Percentiles rank a stretch among this genome's conserved stretches.
Evolutionary conservation across 148 eudicot species (phyloP).

Genomic region (Diospyros kaki): DNA sequence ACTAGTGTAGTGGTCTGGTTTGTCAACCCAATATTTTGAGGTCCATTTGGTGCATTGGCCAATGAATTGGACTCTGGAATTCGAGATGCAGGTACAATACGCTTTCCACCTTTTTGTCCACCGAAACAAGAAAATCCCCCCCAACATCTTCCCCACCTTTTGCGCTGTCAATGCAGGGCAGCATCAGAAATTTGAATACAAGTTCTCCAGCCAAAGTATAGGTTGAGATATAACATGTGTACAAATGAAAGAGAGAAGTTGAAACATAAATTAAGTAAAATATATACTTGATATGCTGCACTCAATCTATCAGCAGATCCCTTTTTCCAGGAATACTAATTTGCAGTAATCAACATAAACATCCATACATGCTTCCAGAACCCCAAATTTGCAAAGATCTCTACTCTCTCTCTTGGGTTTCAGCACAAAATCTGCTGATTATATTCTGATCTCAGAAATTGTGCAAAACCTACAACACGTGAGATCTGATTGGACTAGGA

Average conservation of each 20-base stretch:
- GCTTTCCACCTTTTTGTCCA: conserved; percentile 73
- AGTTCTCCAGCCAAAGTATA: background rate
- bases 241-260: background rate
- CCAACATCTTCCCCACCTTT: conserved; percentile 91
- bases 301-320: background rate
- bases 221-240: background rate
- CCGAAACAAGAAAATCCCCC: conserved; percentile 78
- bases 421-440: background rate
- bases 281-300: background rate
- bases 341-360: no score
- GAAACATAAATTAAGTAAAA: conserved; percentile 5
- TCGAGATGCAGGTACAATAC: conserved; percentile 90
- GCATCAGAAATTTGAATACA: conserved; percentile 13
- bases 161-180: conserved; percentile 48
- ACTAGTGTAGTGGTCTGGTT: conserved; percentile 57
- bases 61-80: conserved; percentile 60
- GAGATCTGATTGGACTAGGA: background rate
- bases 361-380: no score
- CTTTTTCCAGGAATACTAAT: background rate
- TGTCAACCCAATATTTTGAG: conserved; percentile 47
- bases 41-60: conserved; percentile 62
- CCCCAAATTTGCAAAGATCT: no score
- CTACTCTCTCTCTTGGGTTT: background rate
- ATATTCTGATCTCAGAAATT: background rate
- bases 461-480: background rate